These are phyloP conservation scores for Triangularia setosa DNA, from an alignment of 2,329 filamentous ascomycete genomes.

Conservation along the genomic window DNA sequence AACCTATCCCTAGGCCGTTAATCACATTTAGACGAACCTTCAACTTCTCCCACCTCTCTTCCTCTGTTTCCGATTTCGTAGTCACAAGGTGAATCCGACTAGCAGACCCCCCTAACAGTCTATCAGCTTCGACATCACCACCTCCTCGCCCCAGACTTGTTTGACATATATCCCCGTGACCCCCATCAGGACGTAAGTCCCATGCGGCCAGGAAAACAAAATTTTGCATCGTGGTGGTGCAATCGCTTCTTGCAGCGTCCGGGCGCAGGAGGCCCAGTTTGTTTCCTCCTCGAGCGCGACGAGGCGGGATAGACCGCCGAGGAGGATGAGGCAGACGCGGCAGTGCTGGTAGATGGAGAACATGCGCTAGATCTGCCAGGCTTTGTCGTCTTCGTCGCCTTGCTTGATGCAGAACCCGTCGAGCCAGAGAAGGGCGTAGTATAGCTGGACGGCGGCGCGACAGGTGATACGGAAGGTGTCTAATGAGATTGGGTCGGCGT, in stretches of 20 bases:
- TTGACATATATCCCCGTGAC: neutral
- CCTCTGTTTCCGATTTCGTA: neutral
- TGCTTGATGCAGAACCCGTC: constrained; percentile 10
- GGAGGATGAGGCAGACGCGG: constrained; percentile 2
- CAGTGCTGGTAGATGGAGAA: constrained; percentile 5
- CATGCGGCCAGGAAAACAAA: constrained; percentile 1
- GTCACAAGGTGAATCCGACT: neutral
- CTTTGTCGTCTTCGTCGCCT: neutral
- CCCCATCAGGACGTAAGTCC: neutral
- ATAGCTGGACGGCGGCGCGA: neutral
- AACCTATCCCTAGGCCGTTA: neutral
- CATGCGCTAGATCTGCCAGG: neutral
- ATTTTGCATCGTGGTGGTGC: neutral
- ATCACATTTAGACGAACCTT: neutral
- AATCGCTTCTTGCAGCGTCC: constrained; percentile 7
- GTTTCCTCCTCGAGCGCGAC: constrained; percentile 1
- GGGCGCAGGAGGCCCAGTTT: constrained; percentile 2
- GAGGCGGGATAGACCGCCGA: constrained; percentile 2
- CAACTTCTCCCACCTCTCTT: neutral
- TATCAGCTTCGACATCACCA: neutral
- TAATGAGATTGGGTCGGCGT: constrained; percentile 6
- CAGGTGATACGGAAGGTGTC: constrained; percentile 1
- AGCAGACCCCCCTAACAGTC: neutral
- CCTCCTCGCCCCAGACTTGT: neutral
- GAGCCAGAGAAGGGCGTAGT: neutral